Evolutionary conservation across 2,329 filamentous ascomycete genomes (phyloP), one percentile per base, ranked within the genome.

Genomic region (Ceratocystis colombiana): DNA sequence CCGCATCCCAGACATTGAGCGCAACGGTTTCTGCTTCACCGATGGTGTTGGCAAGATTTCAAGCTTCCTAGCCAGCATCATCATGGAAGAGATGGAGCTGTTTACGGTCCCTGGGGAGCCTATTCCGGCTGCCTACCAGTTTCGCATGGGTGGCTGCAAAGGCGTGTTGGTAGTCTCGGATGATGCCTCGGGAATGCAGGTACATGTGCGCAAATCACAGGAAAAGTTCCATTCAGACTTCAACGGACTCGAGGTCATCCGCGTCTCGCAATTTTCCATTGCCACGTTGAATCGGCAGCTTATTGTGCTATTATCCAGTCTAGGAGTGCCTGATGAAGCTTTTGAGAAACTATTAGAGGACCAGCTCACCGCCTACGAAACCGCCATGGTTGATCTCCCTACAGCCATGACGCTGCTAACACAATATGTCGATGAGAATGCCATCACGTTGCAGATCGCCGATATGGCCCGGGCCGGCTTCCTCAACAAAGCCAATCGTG

Each of bases 11-110:
- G 94, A 97, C 70, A 82, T 97, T 22, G 78, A 85, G 67, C 80
- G 81, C 1, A 85, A 88, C 61, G 82, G 79, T 0, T 86, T 84
- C 72, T 88, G 79, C 68, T 99, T 97, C 73, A 94, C 89, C 0
- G 94, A 99, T 72, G 94, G 94, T 0, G 89, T 97, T 2, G 94
- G 94, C 1, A 95, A 90, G 73, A 90, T 99, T n/a, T 96, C 93
- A 0, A 76, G 76, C 0, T 86, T 89, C 68, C 78, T 96, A 25
- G 89, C 91, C 0, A 78, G 84, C 33, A 83, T 94, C 75, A 84
- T 95, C 57, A 82, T 86, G 7, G 77, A 83, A 15, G 88, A 94
- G 69, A 83, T 95, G 68, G 81, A 81, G 0, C 75, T 81, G 1
- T 76, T 79, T 1, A 50, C 61, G 4, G 37, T 30, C 17, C 64